Evolutionary conservation across 2,329 filamentous ascomycete genomes (phyloP), one percentile per base, ranked within the genome.

Genomic region (Phialocephala subalpina): DNA sequence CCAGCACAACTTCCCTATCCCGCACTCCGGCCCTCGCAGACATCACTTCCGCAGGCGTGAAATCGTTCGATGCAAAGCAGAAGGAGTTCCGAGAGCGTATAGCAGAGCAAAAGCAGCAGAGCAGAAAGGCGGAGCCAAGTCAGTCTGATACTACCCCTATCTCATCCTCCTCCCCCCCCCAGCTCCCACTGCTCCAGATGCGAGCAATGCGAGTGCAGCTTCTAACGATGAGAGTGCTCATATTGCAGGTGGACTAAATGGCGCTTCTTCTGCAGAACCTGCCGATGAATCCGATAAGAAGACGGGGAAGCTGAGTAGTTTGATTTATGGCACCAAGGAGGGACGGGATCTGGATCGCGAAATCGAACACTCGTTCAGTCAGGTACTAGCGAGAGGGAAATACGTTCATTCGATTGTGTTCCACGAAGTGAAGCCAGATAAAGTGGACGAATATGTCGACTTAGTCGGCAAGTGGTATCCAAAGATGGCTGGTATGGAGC

Each of bases 371-470:
- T 97, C 92, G 77, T 99, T 98, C 82, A 97, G 92, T 60, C 94
- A 97, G 79, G 92, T 98, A 53, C 84, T 99, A 55, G 96, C 96
- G 27, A 88, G 96, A 71, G 96, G 96, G 77, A 99, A 99, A 82
- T 99, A 99, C 76, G 94, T 99, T 62, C 96, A 99, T 81, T 97
- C 94, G 56, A 97, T 99, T 78, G 94, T 97, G 66, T 93, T 97
- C 77, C 96, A 99, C 82, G 88, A 97, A 68, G 96, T 99, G 71
- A 94, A 97, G 82, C 94, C 94, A 67, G 94, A 97, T 75, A 96
- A 93, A 81, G 92, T 97, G 56, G 94, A 97, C 69, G 95, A 98
- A 76, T 99, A 99, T 77, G 90, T 95, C 60, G 86, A 95, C 65
- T 84, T 98, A 58, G 93, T 98, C 16, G 93, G 96, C 67, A 84